Conservation (phyloP, 2,329 filamentous ascomycete genomes). For the Aureobasidium sp. region DNA sequence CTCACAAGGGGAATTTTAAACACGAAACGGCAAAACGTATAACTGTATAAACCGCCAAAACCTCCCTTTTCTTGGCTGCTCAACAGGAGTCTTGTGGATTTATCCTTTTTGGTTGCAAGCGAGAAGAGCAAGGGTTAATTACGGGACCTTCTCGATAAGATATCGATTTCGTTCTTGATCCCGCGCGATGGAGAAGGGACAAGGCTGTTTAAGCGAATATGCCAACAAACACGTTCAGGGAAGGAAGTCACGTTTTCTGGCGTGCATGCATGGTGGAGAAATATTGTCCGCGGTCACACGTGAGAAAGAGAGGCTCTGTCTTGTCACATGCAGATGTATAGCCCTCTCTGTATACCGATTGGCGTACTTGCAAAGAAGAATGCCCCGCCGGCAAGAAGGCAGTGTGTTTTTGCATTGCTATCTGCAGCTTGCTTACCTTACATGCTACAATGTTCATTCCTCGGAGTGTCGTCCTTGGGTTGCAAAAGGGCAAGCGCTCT, state of each 20-base stretch:
- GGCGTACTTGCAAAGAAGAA: neutral
- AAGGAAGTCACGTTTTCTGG: neutral
- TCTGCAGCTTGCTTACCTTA: neutral
- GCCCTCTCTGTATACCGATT: too few relatives aligned
- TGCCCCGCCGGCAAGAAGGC: neutral
- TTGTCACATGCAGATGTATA: neutral
- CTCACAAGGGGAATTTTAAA: neutral
- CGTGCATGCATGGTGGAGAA: neutral
- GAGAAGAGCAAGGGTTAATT: neutral
- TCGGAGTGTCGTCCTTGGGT: too few relatives aligned
- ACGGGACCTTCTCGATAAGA: neutral
- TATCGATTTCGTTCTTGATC: neutral
- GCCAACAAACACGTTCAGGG: neutral
- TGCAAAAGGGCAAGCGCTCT: too few relatives aligned
- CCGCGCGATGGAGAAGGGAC: too few relatives aligned
- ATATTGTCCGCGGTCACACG: neutral
- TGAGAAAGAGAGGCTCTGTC: neutral
- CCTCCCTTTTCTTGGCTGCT: neutral
- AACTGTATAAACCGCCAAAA: neutral
- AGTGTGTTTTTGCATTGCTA: neutral
- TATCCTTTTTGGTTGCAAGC: neutral
- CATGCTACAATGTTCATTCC: too few relatives aligned
- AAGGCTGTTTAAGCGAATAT: too few relatives aligned
- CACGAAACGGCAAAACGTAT: conserved; percentile 2
- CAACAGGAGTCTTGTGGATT: neutral